Base-by-base conservation (phyloP, 164 flowering plant species). In the Cinnamomum micranthum region DNA sequence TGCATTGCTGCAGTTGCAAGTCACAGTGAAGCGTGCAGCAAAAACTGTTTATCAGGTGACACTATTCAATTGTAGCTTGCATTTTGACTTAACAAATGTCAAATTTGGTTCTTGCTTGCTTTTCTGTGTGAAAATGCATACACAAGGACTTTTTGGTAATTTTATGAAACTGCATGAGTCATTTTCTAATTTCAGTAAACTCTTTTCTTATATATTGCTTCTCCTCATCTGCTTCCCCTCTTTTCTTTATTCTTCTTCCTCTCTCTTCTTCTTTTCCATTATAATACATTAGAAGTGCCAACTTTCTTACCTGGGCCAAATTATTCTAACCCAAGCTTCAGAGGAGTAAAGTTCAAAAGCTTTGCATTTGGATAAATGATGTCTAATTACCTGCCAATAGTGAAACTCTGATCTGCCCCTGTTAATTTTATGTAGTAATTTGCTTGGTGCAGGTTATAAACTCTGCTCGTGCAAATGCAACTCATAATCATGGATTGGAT, bases 391-490 rank as follows among this genome's bases (percentile, higher is more conserved):
- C n/a, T 10, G 9, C 35, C 35, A 31, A 64, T 4, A 25, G 24
- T 25, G 28, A 22, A 28, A 5, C 60, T 67, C 28, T 67, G 24
- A 67, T 31, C 47, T 11, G 20, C 2, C 47, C 47, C 11, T 41
- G 47, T 41, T 41, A 41, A 41, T 41, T 13, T 65, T 65, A 6
- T 25, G 6, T 23, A 20, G 33, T 65, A 33, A 23, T 78, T 47
- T 71, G 14, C 19, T 15, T 27, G 52, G 50, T 82, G 81, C 86
- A 95, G 98, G 99, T 93, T 77, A 91, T 95, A 80, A 89, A 92
- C 82, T 93, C 98, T 15, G 99, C 98, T 52, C 86, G 97, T 71
- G 97, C 98, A 78, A 95, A 95, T 88, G 99, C 99, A 70, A 84
- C 92, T 12, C 99, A 95, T 73, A 95, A 95, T 82, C 90, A 95